Percentiles rank a stretch among this genome's conserved stretches.
These are phyloP conservation scores for Tricholoma terreum DNA, from an alignment of 768 basidiomycete genomes.

Conservation along the genomic window DNA sequence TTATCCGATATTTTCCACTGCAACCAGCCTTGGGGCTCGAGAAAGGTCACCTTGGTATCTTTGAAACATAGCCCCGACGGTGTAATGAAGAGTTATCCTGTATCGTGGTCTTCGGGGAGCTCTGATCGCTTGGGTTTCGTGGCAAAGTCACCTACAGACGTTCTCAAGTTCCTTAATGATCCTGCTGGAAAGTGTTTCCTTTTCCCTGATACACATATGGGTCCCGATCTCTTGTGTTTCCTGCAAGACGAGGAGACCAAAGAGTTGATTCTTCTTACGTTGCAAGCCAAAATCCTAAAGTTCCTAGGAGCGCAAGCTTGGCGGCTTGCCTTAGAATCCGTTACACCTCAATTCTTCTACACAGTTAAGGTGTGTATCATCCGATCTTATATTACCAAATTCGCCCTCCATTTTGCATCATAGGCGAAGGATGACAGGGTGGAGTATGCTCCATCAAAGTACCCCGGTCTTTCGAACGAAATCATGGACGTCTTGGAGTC, in stretches of 20 bases:
- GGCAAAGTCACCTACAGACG: slow-evolving; percentile 8
- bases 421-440: no score
- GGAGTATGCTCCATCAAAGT: no score
- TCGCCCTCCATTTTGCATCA: no score
- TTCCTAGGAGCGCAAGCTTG: neutral
- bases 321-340: neutral
- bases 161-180: slow-evolving; percentile 5
- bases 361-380: neutral
- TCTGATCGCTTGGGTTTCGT: slow-evolving; percentile 1
- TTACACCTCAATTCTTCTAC: slow-evolving; percentile 1
- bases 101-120: slow-evolving; percentile 10
- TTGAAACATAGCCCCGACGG: slow-evolving; percentile 8
- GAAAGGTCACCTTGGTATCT: slow-evolving; percentile 3
- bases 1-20: slow-evolving; percentile 9
- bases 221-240: slow-evolving; percentile 14
- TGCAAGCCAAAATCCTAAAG: neutral
- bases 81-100: slow-evolving; percentile 7
- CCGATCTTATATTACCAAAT: no score
- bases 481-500: no score
- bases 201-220: slow-evolving; percentile 14
- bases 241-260: slow-evolving; percentile 12
- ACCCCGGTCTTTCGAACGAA: no score
- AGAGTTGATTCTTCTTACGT: slow-evolving; percentile 13
- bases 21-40: slow-evolving; percentile 5
- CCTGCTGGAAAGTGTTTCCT: slow-evolving; percentile 7